Conservation (phyloP, 305 asterid genomes). For the Solanum hybrid region DNA sequence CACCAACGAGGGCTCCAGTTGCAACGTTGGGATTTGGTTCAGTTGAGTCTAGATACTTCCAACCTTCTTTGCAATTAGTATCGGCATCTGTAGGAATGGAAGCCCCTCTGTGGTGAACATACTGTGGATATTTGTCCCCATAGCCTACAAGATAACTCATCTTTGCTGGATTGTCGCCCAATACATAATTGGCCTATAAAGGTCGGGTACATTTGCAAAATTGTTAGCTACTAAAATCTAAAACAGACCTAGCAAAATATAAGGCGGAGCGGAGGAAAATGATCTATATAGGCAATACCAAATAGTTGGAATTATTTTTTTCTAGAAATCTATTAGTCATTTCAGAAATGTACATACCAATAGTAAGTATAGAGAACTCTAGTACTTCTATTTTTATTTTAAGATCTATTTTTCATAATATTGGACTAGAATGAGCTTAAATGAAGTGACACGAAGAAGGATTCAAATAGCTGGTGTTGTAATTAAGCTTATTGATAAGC, state of each 20-base stretch:
- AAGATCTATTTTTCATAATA: background rate
- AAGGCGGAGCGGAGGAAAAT: background rate
- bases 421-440: background rate
- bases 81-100: constrained; percentile 59
- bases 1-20: constrained; percentile 82
- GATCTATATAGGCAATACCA: background rate
- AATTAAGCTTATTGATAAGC: background rate
- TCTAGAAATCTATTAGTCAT: background rate
- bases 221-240: background rate
- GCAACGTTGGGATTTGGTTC: constrained; percentile 83
- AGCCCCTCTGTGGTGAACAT: constrained; percentile 90
- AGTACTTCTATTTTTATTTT: background rate
- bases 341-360: background rate
- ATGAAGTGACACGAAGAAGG: background rate
- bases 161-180: constrained; percentile 74
- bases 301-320: background rate
- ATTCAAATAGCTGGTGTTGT: background rate
- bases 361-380: background rate
- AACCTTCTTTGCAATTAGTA: constrained; percentile 78
- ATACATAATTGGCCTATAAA: constrained; percentile 62
- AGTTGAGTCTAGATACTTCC: constrained; percentile 61
- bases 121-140: constrained; percentile 55
- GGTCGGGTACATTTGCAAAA: background rate
- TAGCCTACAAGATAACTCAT: constrained; percentile 80
- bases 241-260: background rate